Evolutionary conservation across 345 rosid species (phyloP), one percentile per base, ranked within the genome.

Genomic region (Cardamine occulta): DNA sequence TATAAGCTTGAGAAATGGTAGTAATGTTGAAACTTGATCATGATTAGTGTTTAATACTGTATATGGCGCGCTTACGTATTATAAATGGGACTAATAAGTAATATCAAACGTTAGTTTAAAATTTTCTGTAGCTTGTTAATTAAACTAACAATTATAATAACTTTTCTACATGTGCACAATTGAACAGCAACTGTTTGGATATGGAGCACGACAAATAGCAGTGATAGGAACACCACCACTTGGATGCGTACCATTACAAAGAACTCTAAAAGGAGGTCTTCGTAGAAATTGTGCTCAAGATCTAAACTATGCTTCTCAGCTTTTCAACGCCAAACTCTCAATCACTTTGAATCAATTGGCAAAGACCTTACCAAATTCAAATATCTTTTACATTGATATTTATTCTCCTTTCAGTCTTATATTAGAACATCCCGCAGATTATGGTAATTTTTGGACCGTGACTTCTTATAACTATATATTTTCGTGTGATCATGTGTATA

Each of bases 211-310:
- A 61, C 89, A 81, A 29, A 84, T 89, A 18, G 90, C 72, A 49
- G 80, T 88, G 6, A 0, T 88, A 0, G 72, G 90, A 51, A 23
- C 82, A 72, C 86, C 91, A 5, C 88, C 90, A 26, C 49, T 89
- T 10, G 97, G 98, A 12, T 89, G 97, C 48, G 35, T 84, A 53
- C 92, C 97, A 18, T 68, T 83, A 3, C 92, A 87, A 48, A 84
- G 93, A 83, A 89, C 88, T 2, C 6, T 84, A 1, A 69, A 66
- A 4, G 88, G 96, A 61, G 89, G 97, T 40, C 9, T 52, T 18
- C 7, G 1, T 23, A 83, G 85, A 76, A 47, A 45, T 0, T 83
- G 87, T 66, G 80, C 78, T n/a, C 81, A 85, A 2, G 23, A 40
- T 1, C 51, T 61, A 15, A 87, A 93, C 73, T 70, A 83, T 57